Percentiles rank a stretch among this genome's conserved stretches.
Conservation (phyloP, 2,329 filamentous ascomycete genomes). For the Akanthomyces lecanii region DNA sequence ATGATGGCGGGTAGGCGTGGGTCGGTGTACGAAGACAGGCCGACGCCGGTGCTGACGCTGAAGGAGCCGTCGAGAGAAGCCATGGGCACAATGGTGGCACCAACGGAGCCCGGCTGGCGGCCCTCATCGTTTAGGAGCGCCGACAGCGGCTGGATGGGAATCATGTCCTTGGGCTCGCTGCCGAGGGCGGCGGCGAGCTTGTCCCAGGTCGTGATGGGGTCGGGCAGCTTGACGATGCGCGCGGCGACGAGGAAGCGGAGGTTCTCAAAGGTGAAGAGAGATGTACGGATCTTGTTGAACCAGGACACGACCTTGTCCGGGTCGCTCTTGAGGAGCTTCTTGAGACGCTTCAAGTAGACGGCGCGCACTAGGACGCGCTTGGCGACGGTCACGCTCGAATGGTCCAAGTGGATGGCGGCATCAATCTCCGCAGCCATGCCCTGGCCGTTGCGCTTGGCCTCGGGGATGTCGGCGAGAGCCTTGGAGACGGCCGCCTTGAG, state of each 20-base stretch:
- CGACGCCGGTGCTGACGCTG: conserved; percentile 68
- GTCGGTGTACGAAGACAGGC: conserved; percentile 71
- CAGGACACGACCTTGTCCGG: conserved; percentile 70
- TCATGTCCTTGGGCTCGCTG: conserved; percentile 42
- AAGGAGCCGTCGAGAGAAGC: conserved; percentile 90
- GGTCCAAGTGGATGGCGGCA: conserved; percentile 75
- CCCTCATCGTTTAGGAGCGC: conserved; percentile 74
- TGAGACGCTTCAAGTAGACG: conserved; percentile 79
- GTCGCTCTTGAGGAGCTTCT: conserved; percentile 72
- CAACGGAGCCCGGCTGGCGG: conserved; percentile 66
- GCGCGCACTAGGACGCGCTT: conserved; percentile 81
- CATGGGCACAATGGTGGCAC: conserved; percentile 81
- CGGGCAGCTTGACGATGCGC: conserved; percentile 66
- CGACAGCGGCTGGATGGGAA: conserved; percentile 65
- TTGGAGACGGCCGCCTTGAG: conserved; percentile 67
- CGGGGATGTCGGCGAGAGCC: conserved; percentile 85
- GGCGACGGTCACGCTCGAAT: conserved; percentile 70
- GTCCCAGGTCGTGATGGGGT: conserved; percentile 79
- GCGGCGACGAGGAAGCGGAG: conserved; percentile 81
- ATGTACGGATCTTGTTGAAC: conserved; percentile 70
- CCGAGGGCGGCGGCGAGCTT: conserved; percentile 39
- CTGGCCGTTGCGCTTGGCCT: conserved; percentile 81
- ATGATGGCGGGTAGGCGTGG: conserved; percentile 77
- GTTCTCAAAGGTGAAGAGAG: conserved; percentile 79
- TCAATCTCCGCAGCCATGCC: conserved; percentile 62